Percentiles rank a stretch among this genome's conserved stretches.
phyloP scores from a whole-genome alignment of 2,329 filamentous ascomycete genomes.

The Paraconiothyrium brasiliense region DNA sequence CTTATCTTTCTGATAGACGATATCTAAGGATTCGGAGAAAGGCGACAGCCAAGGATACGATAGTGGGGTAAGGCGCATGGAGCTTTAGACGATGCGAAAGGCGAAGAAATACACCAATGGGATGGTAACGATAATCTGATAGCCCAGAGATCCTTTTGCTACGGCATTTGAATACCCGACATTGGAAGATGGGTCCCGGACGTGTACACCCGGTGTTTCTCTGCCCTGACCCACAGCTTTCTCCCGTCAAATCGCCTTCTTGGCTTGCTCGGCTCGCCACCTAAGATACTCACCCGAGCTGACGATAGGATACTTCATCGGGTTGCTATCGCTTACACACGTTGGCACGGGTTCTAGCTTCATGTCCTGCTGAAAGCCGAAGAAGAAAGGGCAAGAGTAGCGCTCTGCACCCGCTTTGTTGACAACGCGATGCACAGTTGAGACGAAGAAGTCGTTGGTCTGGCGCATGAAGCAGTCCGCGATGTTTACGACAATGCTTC shows the following conservation, averaged over 20 bases:
- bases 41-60: not conserved
- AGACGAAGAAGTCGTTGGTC: slow-evolving; percentile 57
- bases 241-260: slow-evolving; percentile 7
- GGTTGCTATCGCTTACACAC: slow-evolving; percentile 36
- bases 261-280: slow-evolving; percentile 15
- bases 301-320: slow-evolving; percentile 42
- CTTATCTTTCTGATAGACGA: slow-evolving; percentile 6
- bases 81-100: not conserved
- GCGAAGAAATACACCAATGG: not conserved
- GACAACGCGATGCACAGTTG: slow-evolving; percentile 56
- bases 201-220: not conserved
- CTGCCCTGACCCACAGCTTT: not conserved
- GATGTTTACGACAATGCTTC: slow-evolving; percentile 48
- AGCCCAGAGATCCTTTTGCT: not conserved
- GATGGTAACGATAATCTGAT: not conserved
- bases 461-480: slow-evolving; percentile 54
- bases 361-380: slow-evolving; percentile 45
- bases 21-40: slow-evolving; percentile 13
- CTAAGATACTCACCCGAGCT: slow-evolving; percentile 39
- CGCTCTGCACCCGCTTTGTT: slow-evolving; percentile 50
- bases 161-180: not conserved
- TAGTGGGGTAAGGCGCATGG: not conserved
- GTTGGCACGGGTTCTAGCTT: slow-evolving; percentile 43
- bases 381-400: slow-evolving; percentile 56
- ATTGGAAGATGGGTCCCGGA: not conserved